A percentile compares a stretch with the other conserved stretches of the same genome.
Conservation (phyloP, 2,329 filamentous ascomycete genomes). For the Chaetomium globosum region DNA sequence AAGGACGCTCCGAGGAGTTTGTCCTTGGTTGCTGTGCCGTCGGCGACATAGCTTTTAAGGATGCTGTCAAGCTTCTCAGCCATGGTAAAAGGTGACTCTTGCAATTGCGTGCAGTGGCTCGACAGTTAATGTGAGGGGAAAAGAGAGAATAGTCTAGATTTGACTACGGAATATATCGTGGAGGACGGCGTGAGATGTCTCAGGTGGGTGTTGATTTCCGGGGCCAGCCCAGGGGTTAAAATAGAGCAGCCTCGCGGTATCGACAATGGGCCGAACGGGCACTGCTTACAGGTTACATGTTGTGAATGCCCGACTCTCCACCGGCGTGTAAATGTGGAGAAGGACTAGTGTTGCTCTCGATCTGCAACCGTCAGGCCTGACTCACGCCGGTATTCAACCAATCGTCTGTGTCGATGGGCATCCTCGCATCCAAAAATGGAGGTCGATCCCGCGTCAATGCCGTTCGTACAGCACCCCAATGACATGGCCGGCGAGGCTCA, state of each 20-base stretch:
- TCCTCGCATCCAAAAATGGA: background rate
- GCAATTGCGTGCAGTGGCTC: background rate
- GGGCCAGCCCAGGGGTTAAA: background rate
- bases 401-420: background rate
- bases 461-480: background rate
- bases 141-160: background rate
- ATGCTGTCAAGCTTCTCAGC: conserved; percentile 35
- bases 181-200: background rate
- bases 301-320: background rate
- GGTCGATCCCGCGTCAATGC: background rate
- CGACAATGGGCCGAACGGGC: background rate
- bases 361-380: background rate
- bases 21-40: conserved; percentile 37
- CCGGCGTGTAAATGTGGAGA: background rate
- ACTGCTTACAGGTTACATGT: background rate
- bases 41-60: conserved; percentile 35
- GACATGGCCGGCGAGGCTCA: background rate
- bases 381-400: background rate
- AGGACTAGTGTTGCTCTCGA: background rate
- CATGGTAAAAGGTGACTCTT: conserved; percentile 18
- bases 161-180: background rate
- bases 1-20: conserved; percentile 41
- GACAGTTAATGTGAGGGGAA: background rate
- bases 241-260: background rate
- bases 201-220: background rate